Base-by-base conservation (phyloP, 1,284 basidiomycete genomes). In the Ceratobasidium sp. region DNA sequence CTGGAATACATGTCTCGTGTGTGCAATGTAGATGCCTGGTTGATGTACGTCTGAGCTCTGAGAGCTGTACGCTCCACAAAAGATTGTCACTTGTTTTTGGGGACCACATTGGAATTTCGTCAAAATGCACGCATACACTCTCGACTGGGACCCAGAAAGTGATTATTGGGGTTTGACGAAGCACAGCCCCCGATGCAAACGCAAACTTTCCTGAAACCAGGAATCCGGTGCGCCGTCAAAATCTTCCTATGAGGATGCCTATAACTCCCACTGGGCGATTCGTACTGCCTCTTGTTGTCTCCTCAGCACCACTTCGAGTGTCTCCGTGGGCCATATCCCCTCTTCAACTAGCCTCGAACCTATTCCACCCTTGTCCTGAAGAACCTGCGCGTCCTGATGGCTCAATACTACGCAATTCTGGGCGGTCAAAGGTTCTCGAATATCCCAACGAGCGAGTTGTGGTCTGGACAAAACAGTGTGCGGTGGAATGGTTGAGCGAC, bases 361-460 rank as follows among this genome's bases (percentile, higher is more conserved):
- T 18, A 85, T 80, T 62, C 86, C 87, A 67, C 88, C 90, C 76
- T 89, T 88, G 77, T 86, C 86, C 73, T 89, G 84, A 82, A 96
- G 94, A 80, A 86, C 88, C 80, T 91, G 90, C 0, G 92, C 93
- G 74, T 97, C 94, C 64, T 87, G 87, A 67, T 88, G 85, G 76
- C 95, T 93, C 85, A 97, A 90, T 1, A 96, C 92, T 1, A 96
- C 93, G 77, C 93, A 90, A 83, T 98, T 98, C 73, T 93, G 91
- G 30, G 90, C 85, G 14, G 88, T 87, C 14, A 97, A 83, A 0
- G 92, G 92, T 65, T 85, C 84, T 1, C 83, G 82, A 18, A 89
- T 87, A 81, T 96, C 91, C 96, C 96, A 98, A 52, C 95, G 88
- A n/a, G 94, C 88, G 6, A 96, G 85, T 5, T 89, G 88, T 0